Evolutionary conservation across 2,329 filamentous ascomycete genomes (phyloP), one percentile per base, ranked within the genome.

Genomic region (Cucurbitaria berberidis): DNA sequence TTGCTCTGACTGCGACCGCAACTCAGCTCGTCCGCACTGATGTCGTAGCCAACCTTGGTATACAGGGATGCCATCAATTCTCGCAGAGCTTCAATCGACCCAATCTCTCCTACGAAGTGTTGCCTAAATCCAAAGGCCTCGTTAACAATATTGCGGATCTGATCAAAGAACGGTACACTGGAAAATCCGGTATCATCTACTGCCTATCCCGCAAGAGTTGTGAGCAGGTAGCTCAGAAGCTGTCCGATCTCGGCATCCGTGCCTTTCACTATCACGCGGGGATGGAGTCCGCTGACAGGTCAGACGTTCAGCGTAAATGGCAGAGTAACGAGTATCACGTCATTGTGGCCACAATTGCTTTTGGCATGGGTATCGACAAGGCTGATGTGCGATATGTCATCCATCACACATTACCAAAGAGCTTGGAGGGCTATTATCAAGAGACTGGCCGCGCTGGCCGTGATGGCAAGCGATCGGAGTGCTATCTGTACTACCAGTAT

Each of bases 281-380:
- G 5, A 86, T 99, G 76, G 78, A 85, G 2, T 72, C 88, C 0
- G 77, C 83, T 4, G 84, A 89, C 45, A 93, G 93, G 71, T 81
- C 82, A 1, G 73, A 82, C 6, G 84, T 95, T 4, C 93, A 98
- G 73, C 84, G 84, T 55, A 76, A 86, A 26, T 99, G 95, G 95
- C 95, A 99, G 73, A 79, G 77, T 38, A 91, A 92, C 5, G 78
- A 81, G 45, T 84, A 88, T 66, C 89, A 96, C 63, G 90, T 99
- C 29, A 96, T 99, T 38, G 95, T 99, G 44, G 96, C 95, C 18
- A 99, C 95, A 0, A 98, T 99, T 73, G 95, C 95, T 21, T 99
- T 99, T 71, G 95, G 95, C 6, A 99, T 99, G 95, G 95, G 95
- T n/a, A 99, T 99, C 61, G 95, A 99, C 79, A 99, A 99, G 74